These are phyloP conservation scores for Macrolepiota dolichaula DNA, from an alignment of 768 basidiomycete genomes.

Conservation along the genomic window DNA sequence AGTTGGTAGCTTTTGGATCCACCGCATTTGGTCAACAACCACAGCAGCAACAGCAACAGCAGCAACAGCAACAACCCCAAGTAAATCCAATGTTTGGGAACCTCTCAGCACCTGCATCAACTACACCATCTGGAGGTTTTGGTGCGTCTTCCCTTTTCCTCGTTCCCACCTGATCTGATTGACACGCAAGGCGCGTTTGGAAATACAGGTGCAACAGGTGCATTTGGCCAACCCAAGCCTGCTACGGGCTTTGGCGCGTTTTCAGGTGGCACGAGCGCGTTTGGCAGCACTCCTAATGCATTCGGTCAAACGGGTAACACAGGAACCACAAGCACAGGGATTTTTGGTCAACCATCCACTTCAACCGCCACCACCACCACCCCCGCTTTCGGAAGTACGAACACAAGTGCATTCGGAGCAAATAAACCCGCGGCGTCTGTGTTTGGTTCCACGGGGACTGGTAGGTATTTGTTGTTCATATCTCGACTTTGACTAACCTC, in stretches of 20 bases:
- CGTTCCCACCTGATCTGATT: background rate
- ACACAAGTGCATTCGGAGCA: constrained; percentile 31
- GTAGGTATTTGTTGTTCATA: constrained; percentile 21
- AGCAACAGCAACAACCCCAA: constrained; percentile 52
- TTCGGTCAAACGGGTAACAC: constrained; percentile 47
- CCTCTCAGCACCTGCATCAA: constrained; percentile 33
- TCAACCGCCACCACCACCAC: constrained; percentile 40
- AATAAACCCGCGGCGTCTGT: constrained; percentile 33
- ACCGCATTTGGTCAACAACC: constrained; percentile 56
- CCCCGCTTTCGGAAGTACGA: constrained; percentile 39
- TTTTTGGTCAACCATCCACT: constrained; percentile 22
- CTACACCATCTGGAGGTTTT: constrained; percentile 34
- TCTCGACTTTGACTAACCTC: background rate
- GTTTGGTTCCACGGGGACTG: constrained; percentile 37
- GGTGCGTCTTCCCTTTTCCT: constrained; percentile 31
- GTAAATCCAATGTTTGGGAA: constrained; percentile 84
- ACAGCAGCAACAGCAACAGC: constrained; percentile 50
- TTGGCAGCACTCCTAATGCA: constrained; percentile 39
- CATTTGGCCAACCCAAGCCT: constrained; percentile 65
- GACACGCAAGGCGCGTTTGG: constrained; percentile 42
- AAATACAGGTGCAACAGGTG: constrained; percentile 11
- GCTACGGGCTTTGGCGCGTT: constrained; percentile 76
- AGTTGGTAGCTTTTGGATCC: constrained; percentile 46
- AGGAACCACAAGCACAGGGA: constrained; percentile 2
- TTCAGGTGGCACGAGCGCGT: constrained; percentile 47